phyloP scores from a whole-genome alignment of 2,329 filamentous ascomycete species.

The Phialophora macrospora region DNA sequence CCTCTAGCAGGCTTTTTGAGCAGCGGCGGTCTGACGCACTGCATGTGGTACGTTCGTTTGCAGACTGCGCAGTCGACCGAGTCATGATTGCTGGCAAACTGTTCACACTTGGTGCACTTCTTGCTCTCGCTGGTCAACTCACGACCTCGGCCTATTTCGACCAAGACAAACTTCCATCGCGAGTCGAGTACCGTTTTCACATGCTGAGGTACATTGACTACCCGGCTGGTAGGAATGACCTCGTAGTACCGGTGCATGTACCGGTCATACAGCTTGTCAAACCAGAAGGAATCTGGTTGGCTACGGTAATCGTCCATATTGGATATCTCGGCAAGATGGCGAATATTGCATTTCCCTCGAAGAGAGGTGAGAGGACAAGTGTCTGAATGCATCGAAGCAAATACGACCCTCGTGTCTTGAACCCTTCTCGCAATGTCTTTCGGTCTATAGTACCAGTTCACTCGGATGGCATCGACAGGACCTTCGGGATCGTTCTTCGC shows the following conservation, averaged over 20 bases:
- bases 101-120: constrained; percentile 87
- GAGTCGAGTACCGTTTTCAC: constrained; percentile 96
- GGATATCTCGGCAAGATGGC: constrained; percentile 83
- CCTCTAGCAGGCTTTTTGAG: constrained; percentile 95
- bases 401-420: constrained; percentile 87
- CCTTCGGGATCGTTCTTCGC: constrained; percentile 72
- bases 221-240: constrained; percentile 85
- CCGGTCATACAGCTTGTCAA: constrained; percentile 94
- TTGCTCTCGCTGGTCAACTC: constrained; percentile 96
- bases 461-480: constrained; percentile 82
- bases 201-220: constrained; percentile 93
- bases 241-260: constrained; percentile 99
- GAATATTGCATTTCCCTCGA: constrained; percentile 89
- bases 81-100: constrained; percentile 90
- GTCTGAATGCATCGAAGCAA: constrained; percentile 98
- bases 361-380: constrained; percentile 89
- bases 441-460: constrained; percentile 98
- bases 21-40: constrained; percentile 88
- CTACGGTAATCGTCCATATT: constrained; percentile 84
- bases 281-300: constrained; percentile 89
- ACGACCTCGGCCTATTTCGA: constrained; percentile 91
- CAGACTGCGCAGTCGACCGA: constrained; percentile 98
- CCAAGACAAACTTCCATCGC: constrained; percentile 93
- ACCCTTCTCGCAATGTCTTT: constrained; percentile 93
- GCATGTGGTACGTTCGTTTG: constrained; percentile 96